Evolutionary conservation across 2,329 filamentous ascomycete genomes (phyloP).

Genomic region (Dendrostoma leiphaemia): DNA sequence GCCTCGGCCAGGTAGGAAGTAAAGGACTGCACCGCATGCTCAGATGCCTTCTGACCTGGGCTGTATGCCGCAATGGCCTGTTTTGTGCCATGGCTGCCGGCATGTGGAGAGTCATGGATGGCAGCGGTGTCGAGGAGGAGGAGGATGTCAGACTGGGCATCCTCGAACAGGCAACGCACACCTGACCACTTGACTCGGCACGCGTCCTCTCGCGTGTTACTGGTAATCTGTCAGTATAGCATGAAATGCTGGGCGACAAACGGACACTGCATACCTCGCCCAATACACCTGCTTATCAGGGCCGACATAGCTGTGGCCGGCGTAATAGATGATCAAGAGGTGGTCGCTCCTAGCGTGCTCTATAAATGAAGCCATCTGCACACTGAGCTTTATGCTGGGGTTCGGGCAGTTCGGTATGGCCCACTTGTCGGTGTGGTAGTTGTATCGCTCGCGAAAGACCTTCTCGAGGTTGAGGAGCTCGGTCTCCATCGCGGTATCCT

Average conservation of each 20-base stretch:
- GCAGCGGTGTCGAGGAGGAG: conserved; percentile 62
- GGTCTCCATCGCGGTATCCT: conserved; percentile 51
- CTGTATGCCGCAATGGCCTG: conserved; percentile 61
- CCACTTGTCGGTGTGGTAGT: conserved; percentile 60
- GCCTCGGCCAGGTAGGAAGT: conserved; percentile 56
- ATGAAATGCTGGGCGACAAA: neutral
- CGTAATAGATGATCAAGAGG: conserved; percentile 64
- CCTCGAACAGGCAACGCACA: conserved; percentile 61
- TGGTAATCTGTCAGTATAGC: conserved; percentile 32
- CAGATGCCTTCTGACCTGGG: conserved; percentile 46
- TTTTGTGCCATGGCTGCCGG: conserved; percentile 56
- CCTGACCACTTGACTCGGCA: conserved; percentile 62
- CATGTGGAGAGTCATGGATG: conserved; percentile 47
- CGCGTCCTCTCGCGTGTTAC: conserved; percentile 57
- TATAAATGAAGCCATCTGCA: conserved; percentile 58
- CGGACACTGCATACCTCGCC: conserved; percentile 50
- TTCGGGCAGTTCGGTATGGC: conserved; percentile 58
- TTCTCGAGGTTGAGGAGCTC: conserved; percentile 56
- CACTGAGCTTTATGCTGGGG: conserved; percentile 59
- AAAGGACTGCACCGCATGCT: conserved; percentile 52
- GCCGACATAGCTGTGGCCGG: conserved; percentile 58
- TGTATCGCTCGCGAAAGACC: conserved; percentile 58
- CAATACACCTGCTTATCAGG: conserved; percentile 62
- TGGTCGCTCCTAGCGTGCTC: conserved; percentile 57
- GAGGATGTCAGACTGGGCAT: conserved; percentile 61